Evolutionary conservation across 1,284 basidiomycete species (phyloP).

Genomic region (Cerrena zonata): DNA sequence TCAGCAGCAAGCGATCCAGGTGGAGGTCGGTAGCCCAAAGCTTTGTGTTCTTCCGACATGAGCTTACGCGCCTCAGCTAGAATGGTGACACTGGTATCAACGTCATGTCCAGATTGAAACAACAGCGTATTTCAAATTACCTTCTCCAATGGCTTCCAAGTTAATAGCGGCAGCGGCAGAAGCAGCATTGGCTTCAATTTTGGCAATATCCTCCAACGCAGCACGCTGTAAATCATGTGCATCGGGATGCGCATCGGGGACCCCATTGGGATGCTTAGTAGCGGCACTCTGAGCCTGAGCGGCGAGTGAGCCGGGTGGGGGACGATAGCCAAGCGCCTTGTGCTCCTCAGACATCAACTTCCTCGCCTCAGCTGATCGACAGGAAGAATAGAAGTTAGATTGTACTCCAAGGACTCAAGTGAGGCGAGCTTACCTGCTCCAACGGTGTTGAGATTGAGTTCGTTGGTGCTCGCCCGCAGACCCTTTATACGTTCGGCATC

Average conservation of each 20-base stretch:
- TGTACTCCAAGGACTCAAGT: background rate
- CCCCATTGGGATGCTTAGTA: slow-evolving; percentile 21
- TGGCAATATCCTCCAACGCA: slow-evolving; percentile 18
- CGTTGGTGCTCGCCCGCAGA: slow-evolving; percentile 11
- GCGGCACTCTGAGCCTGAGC: slow-evolving; percentile 28
- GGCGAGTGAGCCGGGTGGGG: slow-evolving; percentile 28
- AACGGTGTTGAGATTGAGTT: slow-evolving; percentile 20
- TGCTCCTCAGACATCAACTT: slow-evolving; percentile 26
- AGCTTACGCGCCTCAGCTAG: slow-evolving; percentile 26
- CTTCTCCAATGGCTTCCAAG: slow-evolving; percentile 13
- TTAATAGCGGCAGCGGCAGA: slow-evolving; percentile 6
- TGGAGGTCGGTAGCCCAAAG: slow-evolving; percentile 30
- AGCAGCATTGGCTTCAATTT: slow-evolving; percentile 5
- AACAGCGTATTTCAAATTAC: slow-evolving; percentile 5
- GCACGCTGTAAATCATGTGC: slow-evolving; percentile 14
- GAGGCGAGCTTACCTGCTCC: slow-evolving; percentile 17
- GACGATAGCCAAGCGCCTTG: slow-evolving; percentile 27
- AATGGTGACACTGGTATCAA: too few relatives aligned
- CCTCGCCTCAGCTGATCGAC: slow-evolving; percentile 22
- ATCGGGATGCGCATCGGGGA: slow-evolving; percentile 9
- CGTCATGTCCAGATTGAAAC: background rate
- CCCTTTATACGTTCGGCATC: slow-evolving; percentile 4
- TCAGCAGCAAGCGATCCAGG: slow-evolving; percentile 30
- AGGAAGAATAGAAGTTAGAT: background rate
- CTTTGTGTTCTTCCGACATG: slow-evolving; percentile 29